Conservation (phyloP, 805 yeast species). For the Wickerhamiella kurtzmanii region DNA sequence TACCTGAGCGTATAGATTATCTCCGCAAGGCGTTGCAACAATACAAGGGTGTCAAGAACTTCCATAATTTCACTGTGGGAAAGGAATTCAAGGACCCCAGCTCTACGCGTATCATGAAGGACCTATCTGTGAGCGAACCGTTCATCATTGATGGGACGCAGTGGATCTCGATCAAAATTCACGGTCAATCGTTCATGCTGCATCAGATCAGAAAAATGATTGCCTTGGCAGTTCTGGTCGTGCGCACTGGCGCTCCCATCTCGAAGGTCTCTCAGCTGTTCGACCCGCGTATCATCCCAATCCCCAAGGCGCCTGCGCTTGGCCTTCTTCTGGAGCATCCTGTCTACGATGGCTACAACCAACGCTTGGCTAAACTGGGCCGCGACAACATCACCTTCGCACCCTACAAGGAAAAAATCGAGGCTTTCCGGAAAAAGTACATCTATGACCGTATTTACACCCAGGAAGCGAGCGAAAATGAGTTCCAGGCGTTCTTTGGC, state of each 20-base stretch:
- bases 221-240: constrained; percentile 78
- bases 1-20: constrained; percentile 43
- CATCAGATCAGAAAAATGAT: constrained; percentile 98
- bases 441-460: constrained; percentile 86
- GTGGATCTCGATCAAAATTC: constrained; percentile 91
- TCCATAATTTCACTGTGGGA: constrained; percentile 80
- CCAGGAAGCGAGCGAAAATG: constrained; percentile 79
- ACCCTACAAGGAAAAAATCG: constrained; percentile 55
- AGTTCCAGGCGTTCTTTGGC: constrained; percentile 79
- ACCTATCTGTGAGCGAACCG: constrained; percentile 69
- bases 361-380: constrained; percentile 57
- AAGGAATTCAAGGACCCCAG: constrained; percentile 73
- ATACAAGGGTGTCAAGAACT: constrained; percentile 82
- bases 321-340: constrained; percentile 87
- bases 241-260: constrained; percentile 75
- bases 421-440: constrained; percentile 69
- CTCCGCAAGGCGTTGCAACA: constrained; percentile 57
- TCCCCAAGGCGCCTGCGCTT: constrained; percentile 95
- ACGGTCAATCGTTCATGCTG: constrained; percentile 96
- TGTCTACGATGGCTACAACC: constrained; percentile 75
- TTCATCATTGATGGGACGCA: constrained; percentile 87
- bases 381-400: constrained; percentile 61
- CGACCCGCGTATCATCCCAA: constrained; percentile 58
- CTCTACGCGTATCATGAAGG: constrained; percentile 70
- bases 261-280: constrained; percentile 68